Evolutionary conservation across 169 alveolate genomes (phyloP), one percentile per base, ranked within the genome.

Genomic region (Blepharisma undulans): DNA sequence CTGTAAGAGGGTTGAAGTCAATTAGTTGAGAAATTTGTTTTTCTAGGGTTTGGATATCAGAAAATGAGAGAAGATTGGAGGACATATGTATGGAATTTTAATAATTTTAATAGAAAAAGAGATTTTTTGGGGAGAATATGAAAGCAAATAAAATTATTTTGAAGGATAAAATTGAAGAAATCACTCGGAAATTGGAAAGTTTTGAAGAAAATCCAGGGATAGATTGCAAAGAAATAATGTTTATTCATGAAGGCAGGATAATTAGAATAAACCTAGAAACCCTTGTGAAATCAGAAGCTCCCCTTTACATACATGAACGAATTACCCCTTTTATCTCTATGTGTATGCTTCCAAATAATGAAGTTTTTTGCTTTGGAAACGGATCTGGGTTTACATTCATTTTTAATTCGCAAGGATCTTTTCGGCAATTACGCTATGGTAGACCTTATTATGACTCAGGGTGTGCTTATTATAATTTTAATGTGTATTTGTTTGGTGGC

Each of bases 1-100:
- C 92, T 29, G 97, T 88, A 14, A 95, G 91, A 7, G 97, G 97
- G 76, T 92, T 94, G 91, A 96, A 94, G 30, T 92, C 89, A 87
- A 94, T 86, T 19, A 95, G 92, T n/a, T 80, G 82, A 48, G 90
- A 94, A 36, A 95, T 94, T 33, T 95, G 88, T 32, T 30, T 90
- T 61, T 95, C 97, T 19, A 94, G 89, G 33, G 82, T 85, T 25
- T 77, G 71, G 16, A 91, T 87, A 2, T 90, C 93, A 29, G 87
- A 79, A 25, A 79, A n/a, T 30, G 72, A 30, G 0, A 79, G 18
- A 32, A 79, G 29, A 29, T 25, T 25, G 66, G 87, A 10, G 7
- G 87, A 79, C 87, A 79, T 79, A 12, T 0, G 34, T 74, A 74
- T 74, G 14, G 16, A 48, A 48, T 48, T 48, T 48, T 48, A 36